Conservation (phyloP, 1,284 basidiomycete genomes). For the Pascua sp. region DNA sequence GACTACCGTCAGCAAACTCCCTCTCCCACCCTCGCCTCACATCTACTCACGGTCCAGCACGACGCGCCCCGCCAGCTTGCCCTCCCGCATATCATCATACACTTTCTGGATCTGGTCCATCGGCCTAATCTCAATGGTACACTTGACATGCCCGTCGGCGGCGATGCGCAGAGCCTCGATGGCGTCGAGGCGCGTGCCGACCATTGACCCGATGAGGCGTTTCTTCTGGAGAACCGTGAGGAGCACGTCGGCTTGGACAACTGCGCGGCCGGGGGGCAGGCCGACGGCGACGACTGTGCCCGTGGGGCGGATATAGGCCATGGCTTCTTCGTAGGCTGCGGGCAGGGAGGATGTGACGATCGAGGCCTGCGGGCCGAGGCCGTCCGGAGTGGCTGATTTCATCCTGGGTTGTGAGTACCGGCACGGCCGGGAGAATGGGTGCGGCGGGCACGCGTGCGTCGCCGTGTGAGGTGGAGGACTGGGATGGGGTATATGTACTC, state of each 20-base stretch:
- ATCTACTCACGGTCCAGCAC: conserved; percentile 9
- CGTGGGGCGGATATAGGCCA: conserved; percentile 62
- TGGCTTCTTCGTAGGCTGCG: conserved; percentile 59
- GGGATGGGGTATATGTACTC: too few relatives aligned
- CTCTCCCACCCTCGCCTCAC: neutral
- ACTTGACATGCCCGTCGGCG: too few relatives aligned
- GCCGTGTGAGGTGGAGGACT: too few relatives aligned
- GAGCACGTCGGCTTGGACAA: conserved; percentile 51
- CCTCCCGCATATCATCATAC: conserved; percentile 1
- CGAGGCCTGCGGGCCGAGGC: conserved; percentile 68
- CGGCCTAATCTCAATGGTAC: too few relatives aligned
- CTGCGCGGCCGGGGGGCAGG: conserved; percentile 58
- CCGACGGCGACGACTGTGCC: conserved; percentile 70
- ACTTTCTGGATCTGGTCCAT: conserved; percentile 52
- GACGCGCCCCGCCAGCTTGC: neutral
- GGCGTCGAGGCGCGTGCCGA: too few relatives aligned
- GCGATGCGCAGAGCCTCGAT: too few relatives aligned
- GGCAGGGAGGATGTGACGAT: conserved; percentile 62
- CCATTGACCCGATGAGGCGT: too few relatives aligned
- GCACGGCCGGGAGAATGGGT: too few relatives aligned
- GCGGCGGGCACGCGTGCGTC: too few relatives aligned
- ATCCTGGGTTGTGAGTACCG: conserved; percentile 51
- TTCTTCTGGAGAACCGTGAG: too few relatives aligned
- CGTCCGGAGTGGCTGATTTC: conserved; percentile 60
- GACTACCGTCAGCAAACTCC: neutral